These are phyloP conservation scores for Suhomyces pyralidae DNA, from an alignment of 805 yeast species.

Conservation along the genomic window DNA sequence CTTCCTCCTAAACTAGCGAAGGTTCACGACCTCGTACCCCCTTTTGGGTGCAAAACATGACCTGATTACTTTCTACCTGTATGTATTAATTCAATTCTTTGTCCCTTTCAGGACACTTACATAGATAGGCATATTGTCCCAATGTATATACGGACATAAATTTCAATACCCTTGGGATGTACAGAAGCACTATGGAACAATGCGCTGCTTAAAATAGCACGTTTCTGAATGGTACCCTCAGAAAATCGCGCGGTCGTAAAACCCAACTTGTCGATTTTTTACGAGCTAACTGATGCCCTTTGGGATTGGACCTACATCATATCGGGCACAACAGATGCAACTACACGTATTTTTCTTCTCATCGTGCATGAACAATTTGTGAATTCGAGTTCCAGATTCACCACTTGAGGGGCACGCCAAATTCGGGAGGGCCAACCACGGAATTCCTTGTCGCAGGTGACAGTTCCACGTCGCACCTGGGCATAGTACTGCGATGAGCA, in stretches of 20 bases:
- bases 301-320: background rate
- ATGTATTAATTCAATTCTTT: background rate
- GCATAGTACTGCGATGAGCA: background rate
- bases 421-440: background rate
- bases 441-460: background rate
- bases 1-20: conserved; percentile 21
- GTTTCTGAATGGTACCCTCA: background rate
- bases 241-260: background rate
- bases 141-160: background rate
- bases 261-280: background rate
- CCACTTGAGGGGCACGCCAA: background rate
- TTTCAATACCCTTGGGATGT: background rate
- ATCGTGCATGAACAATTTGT: background rate
- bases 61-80: background rate
- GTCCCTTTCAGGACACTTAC: background rate
- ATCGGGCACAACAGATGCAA: background rate
- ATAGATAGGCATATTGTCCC: background rate
- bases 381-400: background rate
- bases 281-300: background rate
- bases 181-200: background rate
- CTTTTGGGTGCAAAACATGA: background rate
- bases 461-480: background rate
- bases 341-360: background rate
- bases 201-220: background rate
- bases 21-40: background rate